These are phyloP conservation scores for Bryoerythrophyllum caledonicum DNA, from an alignment of 225 moss, liverwort and hornwort genomes.

Conservation along the genomic window DNA sequence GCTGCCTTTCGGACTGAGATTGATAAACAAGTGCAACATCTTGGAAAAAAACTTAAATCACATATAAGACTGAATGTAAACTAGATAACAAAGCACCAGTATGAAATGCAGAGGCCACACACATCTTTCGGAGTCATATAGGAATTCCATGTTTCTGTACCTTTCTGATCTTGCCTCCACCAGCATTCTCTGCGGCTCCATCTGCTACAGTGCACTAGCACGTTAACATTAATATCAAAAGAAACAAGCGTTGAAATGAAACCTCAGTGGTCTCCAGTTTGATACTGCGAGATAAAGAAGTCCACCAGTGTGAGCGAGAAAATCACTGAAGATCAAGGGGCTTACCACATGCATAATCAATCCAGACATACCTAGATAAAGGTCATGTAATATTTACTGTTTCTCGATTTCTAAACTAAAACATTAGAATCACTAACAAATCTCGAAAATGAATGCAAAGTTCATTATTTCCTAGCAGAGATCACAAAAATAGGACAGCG, in stretches of 20 bases:
- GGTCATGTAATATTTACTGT: background rate
- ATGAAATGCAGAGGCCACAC: slow-evolving; percentile 1
- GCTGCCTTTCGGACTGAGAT: background rate
- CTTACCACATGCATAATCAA: slow-evolving; percentile 17
- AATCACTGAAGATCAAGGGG: slow-evolving; percentile 14
- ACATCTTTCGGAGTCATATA: background rate
- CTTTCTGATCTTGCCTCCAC: slow-evolving; percentile 86
- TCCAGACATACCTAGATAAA: slow-evolving; percentile 21
- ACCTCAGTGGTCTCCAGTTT: slow-evolving; percentile 28
- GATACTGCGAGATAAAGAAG: slow-evolving; percentile 18
- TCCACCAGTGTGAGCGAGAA: slow-evolving; percentile 14
- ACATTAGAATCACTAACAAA: background rate
- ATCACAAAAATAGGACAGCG: background rate
- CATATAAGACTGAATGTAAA: background rate
- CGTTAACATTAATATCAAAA: slow-evolving; percentile 39
- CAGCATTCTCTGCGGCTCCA: slow-evolving; percentile 78
- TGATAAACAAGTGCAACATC: background rate
- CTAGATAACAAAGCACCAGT: slow-evolving; percentile 10
- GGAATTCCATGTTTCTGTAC: slow-evolving; percentile 30
- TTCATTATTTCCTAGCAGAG: slow-evolving; percentile 19
- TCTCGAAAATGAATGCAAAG: slow-evolving; percentile 10
- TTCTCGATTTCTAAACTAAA: background rate
- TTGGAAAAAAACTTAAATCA: background rate
- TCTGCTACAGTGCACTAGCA: slow-evolving; percentile 75
- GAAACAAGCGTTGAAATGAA: slow-evolving; percentile 7